Evolutionary conservation across 2,329 filamentous ascomycete genomes (phyloP), one percentile per base, ranked within the genome.

Genomic region (Calonectria ilicicola): DNA sequence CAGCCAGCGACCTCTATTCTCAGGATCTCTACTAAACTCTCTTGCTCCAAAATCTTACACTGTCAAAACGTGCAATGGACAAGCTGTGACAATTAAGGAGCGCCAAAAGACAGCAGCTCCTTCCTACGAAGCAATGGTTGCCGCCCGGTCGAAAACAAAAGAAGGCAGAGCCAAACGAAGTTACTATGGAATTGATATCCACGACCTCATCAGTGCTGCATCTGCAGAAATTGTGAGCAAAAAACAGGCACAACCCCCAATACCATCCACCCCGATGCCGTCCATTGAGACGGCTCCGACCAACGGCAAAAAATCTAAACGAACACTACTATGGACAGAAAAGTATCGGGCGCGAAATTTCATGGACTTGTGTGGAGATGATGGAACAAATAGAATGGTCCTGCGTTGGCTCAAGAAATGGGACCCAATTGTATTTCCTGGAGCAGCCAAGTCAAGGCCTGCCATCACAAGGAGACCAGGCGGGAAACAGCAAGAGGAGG

Each of bases 301-400:
- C 6, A 38, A 74, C 1, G 78, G 69, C 6, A 88, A 85, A 73
- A 88, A 85, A 72, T 80, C 83, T 0, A 88, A 85, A 71, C 86
- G 84, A 74, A 89, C 91, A 0, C 83, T 95, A 38, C 87, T 99
- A 81, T 99, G 97, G 97, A 98, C 96, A 0, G 97, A 99, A 82
- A 99, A 99, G 82, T 99, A 99, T 81, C 93, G 97, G 42, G 97
- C 97, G 32, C 91, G 92, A 73, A 96, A 92, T 78, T 99, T 98
- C 79, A 94, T 96, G 78, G 97, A 99, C 78, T 88, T 99, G 0
- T 95, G 98, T 60, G 97, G 97, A 32, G 97, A 99, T 78, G 97
- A 99, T 81, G 89, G 95, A 53, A 98, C 96, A 29, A 97, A 99
- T 83, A 91, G 97, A 72, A 90, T 93, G 72, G 96, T 99, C 5